phyloP scores from a whole-genome alignment of 2,329 filamentous ascomycete genomes.

The Botrytis cinerea region DNA sequence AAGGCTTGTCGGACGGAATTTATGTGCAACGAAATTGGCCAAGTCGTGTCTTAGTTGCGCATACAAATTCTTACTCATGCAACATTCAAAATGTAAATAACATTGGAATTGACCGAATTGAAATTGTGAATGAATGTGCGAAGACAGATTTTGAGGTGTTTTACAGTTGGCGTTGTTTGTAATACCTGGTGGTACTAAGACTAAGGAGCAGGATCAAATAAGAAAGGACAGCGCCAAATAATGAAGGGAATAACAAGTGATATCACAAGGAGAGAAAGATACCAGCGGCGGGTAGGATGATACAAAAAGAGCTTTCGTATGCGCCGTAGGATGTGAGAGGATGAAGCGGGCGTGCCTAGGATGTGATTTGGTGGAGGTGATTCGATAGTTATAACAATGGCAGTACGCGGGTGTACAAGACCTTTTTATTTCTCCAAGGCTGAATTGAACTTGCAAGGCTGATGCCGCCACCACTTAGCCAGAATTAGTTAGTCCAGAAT shows the following conservation, averaged over 20 bases:
- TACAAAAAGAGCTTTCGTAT: neutral
- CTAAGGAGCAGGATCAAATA: neutral
- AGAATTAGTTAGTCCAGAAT: neutral
- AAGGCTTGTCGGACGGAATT: slow-evolving; percentile 24
- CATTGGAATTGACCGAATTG: neutral
- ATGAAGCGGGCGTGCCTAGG: neutral
- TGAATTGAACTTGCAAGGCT: neutral
- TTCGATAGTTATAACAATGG: neutral
- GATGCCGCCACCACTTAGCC: neutral
- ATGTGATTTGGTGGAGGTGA: neutral
- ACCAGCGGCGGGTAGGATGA: neutral
- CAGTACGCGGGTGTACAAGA: neutral
- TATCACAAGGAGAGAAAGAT: neutral
- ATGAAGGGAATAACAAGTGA: neutral
- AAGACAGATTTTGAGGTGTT: slow-evolving; percentile 1
- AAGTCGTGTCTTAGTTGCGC: slow-evolving; percentile 39
- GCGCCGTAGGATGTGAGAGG: slow-evolving; percentile 7
- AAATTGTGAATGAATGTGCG: neutral
- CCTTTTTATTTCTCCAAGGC: slow-evolving; percentile 8
- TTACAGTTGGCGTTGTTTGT: slow-evolving; percentile 14
- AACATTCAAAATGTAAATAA: slow-evolving; percentile 27
- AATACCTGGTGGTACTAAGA: neutral
- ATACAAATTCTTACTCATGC: slow-evolving; percentile 40
- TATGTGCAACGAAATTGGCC: slow-evolving; percentile 33
- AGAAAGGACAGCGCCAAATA: neutral